Percentiles rank a stretch among this genome's conserved stretches.
phyloP scores from a whole-genome alignment of 495 filamentous ascomycete genomes.

The Pyrenula massariospora region DNA sequence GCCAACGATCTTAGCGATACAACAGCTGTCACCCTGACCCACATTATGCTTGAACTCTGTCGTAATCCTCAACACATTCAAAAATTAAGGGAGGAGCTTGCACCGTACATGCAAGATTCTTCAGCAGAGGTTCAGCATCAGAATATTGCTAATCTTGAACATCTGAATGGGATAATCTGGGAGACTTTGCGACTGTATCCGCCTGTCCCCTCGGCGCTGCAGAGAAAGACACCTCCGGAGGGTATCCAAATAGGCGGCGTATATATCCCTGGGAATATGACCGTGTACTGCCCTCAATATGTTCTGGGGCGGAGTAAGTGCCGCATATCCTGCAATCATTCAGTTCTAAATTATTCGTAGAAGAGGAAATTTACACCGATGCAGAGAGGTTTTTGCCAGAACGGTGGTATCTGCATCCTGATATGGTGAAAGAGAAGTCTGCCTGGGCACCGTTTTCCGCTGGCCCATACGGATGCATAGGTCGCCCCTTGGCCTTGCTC shows the following conservation, averaged over 20 bases:
- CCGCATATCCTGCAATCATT: too few species aligned
- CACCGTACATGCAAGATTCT: background rate
- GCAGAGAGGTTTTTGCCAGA: slow-evolving; percentile 30
- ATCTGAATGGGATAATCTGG: slow-evolving; percentile 36
- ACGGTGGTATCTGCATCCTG: slow-evolving; percentile 24
- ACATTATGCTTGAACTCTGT: slow-evolving; percentile 29
- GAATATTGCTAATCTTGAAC: background rate
- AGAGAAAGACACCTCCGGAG: slow-evolving; percentile 28
- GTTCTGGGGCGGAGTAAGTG: slow-evolving; percentile 3
- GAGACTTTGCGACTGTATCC: slow-evolving; percentile 38
- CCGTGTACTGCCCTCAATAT: slow-evolving; percentile 13
- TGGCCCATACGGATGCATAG: slow-evolving; percentile 19
- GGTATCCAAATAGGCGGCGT: slow-evolving; percentile 31
- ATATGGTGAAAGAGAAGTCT: slow-evolving; percentile 20
- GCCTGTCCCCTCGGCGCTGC: slow-evolving; percentile 22
- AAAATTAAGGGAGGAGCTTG: slow-evolving; percentile 2
- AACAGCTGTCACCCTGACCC: slow-evolving; percentile 21
- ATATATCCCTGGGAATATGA: slow-evolving; percentile 28
- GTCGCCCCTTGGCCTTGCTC: slow-evolving; percentile 15
- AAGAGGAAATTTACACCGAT: too few species aligned
- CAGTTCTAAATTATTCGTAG: background rate
- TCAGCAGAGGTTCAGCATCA: background rate
- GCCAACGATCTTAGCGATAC: slow-evolving; percentile 25
- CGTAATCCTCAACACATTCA: slow-evolving; percentile 17
- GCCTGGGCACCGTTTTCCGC: slow-evolving; percentile 22